Percentiles rank a stretch among this genome's conserved stretches.
These are phyloP conservation scores for Aspergillus taichungensis DNA, from an alignment of 495 filamentous ascomycete genomes.

Conservation along the genomic window DNA sequence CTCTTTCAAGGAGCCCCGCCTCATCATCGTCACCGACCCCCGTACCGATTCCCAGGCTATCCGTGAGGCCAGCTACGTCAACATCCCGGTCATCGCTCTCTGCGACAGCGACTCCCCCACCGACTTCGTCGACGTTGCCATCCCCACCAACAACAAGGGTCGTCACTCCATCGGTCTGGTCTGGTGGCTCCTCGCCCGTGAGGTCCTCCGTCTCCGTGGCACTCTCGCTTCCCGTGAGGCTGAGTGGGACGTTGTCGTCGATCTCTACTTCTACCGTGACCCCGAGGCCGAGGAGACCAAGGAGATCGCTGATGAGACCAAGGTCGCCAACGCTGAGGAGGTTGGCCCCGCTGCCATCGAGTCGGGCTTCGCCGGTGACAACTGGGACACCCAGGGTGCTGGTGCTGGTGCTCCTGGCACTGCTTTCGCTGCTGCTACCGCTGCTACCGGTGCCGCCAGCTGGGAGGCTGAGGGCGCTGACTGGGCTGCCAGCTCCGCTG, in stretches of 20 bases:
- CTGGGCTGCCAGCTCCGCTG: slow-evolving; percentile 56
- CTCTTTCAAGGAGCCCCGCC: slow-evolving; percentile 99
- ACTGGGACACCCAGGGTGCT: slow-evolving; percentile 48
- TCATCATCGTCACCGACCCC: slow-evolving; percentile 98
- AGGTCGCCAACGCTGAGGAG: slow-evolving; percentile 73
- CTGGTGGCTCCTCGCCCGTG: slow-evolving; percentile 99
- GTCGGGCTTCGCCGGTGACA: slow-evolving; percentile 62
- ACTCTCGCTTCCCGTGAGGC: slow-evolving; percentile 88
- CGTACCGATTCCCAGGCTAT: slow-evolving; percentile 99
- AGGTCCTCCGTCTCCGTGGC: slow-evolving; percentile 96
- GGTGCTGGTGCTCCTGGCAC: slow-evolving; percentile 49
- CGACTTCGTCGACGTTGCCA: slow-evolving; percentile 98
- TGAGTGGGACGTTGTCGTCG: slow-evolving; percentile 97
- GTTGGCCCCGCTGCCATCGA: slow-evolving; percentile 72
- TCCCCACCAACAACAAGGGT: slow-evolving; percentile 99
- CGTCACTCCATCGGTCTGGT: slow-evolving; percentile 95
- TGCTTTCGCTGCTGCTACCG: slow-evolving; percentile 53
- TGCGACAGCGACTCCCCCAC: slow-evolving; percentile 99
- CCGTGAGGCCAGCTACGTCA: slow-evolving; percentile 99
- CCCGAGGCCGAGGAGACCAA: slow-evolving; percentile 97
- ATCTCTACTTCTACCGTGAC: slow-evolving; percentile 99
- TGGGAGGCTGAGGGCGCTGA: slow-evolving; percentile 77
- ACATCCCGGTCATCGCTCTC: slow-evolving; percentile 98
- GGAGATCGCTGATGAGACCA: slow-evolving; percentile 62
- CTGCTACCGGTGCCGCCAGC: slow-evolving; percentile 52